These are phyloP conservation scores for Calonectria pseudoreteaudii DNA, from an alignment of 2,329 filamentous ascomycete species.

Conservation along the genomic window DNA sequence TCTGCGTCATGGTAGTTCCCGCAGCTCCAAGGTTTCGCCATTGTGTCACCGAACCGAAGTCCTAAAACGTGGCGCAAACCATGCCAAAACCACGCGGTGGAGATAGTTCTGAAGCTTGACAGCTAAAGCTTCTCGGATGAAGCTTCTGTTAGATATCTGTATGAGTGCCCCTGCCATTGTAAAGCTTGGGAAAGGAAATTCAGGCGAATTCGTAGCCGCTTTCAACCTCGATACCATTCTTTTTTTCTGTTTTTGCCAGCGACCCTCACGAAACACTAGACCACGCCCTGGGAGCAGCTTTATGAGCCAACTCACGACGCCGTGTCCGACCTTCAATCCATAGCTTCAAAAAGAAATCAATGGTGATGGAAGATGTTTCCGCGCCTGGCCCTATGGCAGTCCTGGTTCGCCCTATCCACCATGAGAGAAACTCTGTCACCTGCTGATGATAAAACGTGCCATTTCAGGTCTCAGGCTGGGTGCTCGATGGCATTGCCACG, in stretches of 20 bases:
- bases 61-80: neutral
- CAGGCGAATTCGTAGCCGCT: neutral
- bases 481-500: neutral
- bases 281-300: neutral
- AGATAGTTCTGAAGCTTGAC: neutral
- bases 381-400: neutral
- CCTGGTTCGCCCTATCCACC: neutral
- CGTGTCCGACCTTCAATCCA: too few species aligned
- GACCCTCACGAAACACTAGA: neutral
- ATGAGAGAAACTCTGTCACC: too few species aligned
- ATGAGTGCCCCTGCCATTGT: neutral
- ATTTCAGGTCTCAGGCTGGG: neutral
- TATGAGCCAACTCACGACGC: neutral
- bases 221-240: neutral
- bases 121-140: neutral
- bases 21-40: neutral
- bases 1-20: neutral
- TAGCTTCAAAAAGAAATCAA: too few species aligned
- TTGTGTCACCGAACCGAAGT: neutral
- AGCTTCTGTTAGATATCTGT: neutral
- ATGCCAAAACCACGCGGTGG: neutral
- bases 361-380: neutral
- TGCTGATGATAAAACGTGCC: neutral
- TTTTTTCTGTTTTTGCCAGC: too few species aligned
- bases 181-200: neutral